Conservation (phyloP, 2,329 filamentous ascomycete genomes). For the Lecanicillium sp. region DNA sequence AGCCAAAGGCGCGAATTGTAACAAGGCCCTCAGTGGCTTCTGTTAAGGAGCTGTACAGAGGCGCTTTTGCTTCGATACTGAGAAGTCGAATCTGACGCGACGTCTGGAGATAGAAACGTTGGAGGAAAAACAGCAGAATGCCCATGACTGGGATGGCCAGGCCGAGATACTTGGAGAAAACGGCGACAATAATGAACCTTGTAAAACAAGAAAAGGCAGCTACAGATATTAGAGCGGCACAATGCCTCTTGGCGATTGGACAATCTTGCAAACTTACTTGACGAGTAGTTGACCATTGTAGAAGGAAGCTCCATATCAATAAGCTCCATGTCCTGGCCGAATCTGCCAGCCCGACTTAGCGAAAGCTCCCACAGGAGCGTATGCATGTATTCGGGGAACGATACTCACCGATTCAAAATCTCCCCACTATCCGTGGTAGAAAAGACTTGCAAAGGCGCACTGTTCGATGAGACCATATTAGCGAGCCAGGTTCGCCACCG, state of each 20-base stretch:
- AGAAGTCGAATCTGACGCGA: slow-evolving; percentile 50
- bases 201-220: slow-evolving; percentile 32
- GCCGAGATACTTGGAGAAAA: slow-evolving; percentile 36
- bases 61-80: slow-evolving; percentile 47
- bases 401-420: background rate
- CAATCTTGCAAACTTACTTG: slow-evolving; percentile 13
- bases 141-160: slow-evolving; percentile 33
- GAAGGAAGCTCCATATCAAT: slow-evolving; percentile 32
- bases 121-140: slow-evolving; percentile 20
- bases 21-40: slow-evolving; percentile 19
- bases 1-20: slow-evolving; percentile 25
- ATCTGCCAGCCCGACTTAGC: slow-evolving; percentile 19
- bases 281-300: slow-evolving; percentile 23
- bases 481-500: too few species aligned
- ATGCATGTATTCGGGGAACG: too few species aligned
- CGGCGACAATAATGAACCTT: slow-evolving; percentile 38
- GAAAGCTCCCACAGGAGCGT: background rate
- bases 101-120: slow-evolving; percentile 36
- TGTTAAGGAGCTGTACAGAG: slow-evolving; percentile 28
- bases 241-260: background rate
- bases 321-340: slow-evolving; percentile 35
- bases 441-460: slow-evolving; percentile 1
- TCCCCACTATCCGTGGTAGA: background rate
- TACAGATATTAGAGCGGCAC: slow-evolving; percentile 18
- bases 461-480: background rate